Base-by-base conservation (phyloP, 371 early-diverging fungal genomes). In the Mucor saturninus region DNA sequence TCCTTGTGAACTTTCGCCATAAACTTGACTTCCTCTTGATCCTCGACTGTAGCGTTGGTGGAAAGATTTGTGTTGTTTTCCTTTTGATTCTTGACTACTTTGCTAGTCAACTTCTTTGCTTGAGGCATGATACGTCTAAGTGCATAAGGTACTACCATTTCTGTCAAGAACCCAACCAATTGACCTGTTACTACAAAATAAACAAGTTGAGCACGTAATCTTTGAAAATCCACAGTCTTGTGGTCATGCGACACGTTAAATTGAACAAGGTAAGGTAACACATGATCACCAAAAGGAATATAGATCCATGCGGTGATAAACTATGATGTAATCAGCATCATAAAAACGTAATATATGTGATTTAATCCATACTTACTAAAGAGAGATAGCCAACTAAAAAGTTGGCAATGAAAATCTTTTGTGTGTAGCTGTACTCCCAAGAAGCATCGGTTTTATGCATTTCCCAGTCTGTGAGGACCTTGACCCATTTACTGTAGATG, bases 161-260 rank as follows among this genome's bases (percentile, higher is more conserved):
- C 94, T 10, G 89, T 89, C 26, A 80, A 71, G 59, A 91, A 86
- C 39, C 86, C 92, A 52, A 95, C 68, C 4, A 91, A 65, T 76
- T 95, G 95, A n/a, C 88, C 92, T 1, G 93, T 93, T 32, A 93
- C 76, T 38, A 95, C 81, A 61, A 93, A 92, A 60, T 90, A 92
- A n/a, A 89, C 81, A 11, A 93, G 72, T 30, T 90, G 87, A 30
- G 65, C 81, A 61, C 88, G 88, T 0, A 93, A 79, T 71, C 89
- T 80, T 53, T 76, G 79, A 6, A 85, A 74, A 37, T 87, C 89
- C 2, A 86, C 86, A 8, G 78, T 77, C 45, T 76, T 61, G 54
- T 82, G 83, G 2, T 74, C 74, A 42, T 77, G 75, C 37, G 72
- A 72, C 30, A 84, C 71, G 48, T 78, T 76, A 54, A 73, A 67